These are phyloP conservation scores for Cucurbita maxima DNA, from an alignment of 306 rosid genomes.

Conservation along the genomic window DNA sequence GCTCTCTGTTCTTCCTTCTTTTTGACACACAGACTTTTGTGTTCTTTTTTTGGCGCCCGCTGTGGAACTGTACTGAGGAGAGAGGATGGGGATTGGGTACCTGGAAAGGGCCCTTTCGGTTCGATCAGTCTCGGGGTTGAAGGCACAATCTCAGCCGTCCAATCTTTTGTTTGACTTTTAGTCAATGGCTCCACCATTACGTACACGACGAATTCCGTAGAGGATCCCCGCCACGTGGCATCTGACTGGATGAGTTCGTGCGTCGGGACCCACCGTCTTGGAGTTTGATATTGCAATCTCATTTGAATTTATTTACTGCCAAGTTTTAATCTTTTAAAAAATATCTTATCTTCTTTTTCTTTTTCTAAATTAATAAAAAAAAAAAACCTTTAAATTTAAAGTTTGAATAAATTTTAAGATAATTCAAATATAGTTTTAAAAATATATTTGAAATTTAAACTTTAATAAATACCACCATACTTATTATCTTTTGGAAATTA, in stretches of 20 bases:
- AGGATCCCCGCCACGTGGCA: slow-evolving; percentile 21
- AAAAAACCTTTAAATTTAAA: no score
- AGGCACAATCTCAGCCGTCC: slow-evolving; percentile 14
- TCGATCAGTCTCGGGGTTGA: not conserved
- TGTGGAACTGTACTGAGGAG: slow-evolving; percentile 8
- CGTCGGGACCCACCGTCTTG: slow-evolving; percentile 17
- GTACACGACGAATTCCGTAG: not conserved
- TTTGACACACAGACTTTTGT: slow-evolving; percentile 12
- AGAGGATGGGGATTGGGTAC: slow-evolving; percentile 20
- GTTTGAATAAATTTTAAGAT: no score
- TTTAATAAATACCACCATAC: no score
- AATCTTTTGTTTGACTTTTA: slow-evolving; percentile 21
- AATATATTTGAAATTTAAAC: no score
- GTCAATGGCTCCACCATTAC: slow-evolving; percentile 12
- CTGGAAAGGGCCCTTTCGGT: not conserved
- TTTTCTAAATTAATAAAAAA: no score
- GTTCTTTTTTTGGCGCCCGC: slow-evolving; percentile 65
- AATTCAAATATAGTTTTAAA: no score
- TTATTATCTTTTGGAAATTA: no score
- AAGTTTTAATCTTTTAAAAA: no score
- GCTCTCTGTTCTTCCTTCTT: slow-evolving; percentile 8
- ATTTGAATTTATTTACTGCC: not conserved
- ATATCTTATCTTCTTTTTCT: no score
- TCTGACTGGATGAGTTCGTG: not conserved
- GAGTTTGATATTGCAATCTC: slow-evolving; percentile 4